Conservation (phyloP, 2,329 filamentous ascomycete genomes). For the Xylaria sp. region DNA sequence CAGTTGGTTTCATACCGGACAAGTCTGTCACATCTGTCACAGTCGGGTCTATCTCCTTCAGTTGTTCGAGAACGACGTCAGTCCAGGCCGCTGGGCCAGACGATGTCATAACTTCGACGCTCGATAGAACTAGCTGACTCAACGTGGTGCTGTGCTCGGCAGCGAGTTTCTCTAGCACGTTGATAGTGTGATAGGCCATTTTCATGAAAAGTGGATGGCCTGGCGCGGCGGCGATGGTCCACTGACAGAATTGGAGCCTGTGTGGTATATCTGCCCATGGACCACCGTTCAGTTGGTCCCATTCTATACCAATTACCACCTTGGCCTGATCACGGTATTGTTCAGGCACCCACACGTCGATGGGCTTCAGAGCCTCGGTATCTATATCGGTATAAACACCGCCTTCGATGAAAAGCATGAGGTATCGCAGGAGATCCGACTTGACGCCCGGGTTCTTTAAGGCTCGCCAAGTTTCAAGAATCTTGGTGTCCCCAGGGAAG, state of each 20-base stretch:
- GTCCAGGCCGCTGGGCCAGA: slow-evolving; percentile 44
- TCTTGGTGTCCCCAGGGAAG: slow-evolving; percentile 28
- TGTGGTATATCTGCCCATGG: slow-evolving; percentile 40
- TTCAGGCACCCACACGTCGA: slow-evolving; percentile 63
- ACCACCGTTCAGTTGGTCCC: slow-evolving; percentile 37
- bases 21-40: slow-evolving; percentile 24
- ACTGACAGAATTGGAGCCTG: slow-evolving; percentile 44
- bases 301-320: slow-evolving; percentile 43
- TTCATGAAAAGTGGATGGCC: slow-evolving; percentile 40
- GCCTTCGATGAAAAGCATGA: slow-evolving; percentile 71
- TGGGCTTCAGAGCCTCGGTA: slow-evolving; percentile 48
- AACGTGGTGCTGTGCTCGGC: slow-evolving; percentile 7
- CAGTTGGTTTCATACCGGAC: slow-evolving; percentile 20
- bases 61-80: slow-evolving; percentile 39
- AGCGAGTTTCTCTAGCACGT: slow-evolving; percentile 30
- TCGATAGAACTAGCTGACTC: slow-evolving; percentile 29
- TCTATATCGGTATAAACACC: slow-evolving; percentile 56
- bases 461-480: slow-evolving; percentile 32
- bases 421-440: slow-evolving; percentile 65
- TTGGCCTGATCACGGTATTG: slow-evolving; percentile 51
- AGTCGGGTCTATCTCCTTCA: slow-evolving; percentile 32
- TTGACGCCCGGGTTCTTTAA: slow-evolving; percentile 40
- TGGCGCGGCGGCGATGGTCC: slow-evolving; percentile 44
- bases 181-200: slow-evolving; percentile 36
- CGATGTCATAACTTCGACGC: slow-evolving; percentile 41